Evolutionary conservation across 2,329 filamentous ascomycete genomes (phyloP).

Genomic region (Aspergillus candidus): DNA sequence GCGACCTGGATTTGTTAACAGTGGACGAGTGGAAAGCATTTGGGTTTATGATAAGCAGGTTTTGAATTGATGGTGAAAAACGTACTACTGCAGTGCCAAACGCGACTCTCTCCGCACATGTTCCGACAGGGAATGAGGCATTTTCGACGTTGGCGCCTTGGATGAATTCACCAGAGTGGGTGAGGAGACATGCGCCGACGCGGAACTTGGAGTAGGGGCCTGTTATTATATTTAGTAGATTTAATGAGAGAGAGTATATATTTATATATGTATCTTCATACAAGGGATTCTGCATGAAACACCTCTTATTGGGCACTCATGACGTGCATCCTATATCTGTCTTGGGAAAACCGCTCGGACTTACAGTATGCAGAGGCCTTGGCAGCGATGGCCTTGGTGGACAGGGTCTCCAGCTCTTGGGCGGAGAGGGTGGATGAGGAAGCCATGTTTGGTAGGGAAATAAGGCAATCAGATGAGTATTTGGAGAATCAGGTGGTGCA

Average conservation of each 20-base stretch:
- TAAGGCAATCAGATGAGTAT: background rate
- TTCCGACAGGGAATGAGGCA: slow-evolving; percentile 86
- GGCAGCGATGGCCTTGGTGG: slow-evolving; percentile 58
- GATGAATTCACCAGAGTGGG: slow-evolving; percentile 51
- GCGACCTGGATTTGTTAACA: slow-evolving; percentile 28
- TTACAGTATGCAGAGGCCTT: slow-evolving; percentile 76
- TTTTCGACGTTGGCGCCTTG: slow-evolving; percentile 90
- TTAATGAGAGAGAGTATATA: background rate
- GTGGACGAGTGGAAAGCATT: background rate
- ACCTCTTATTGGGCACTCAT: no score
- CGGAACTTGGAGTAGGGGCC: slow-evolving; percentile 85
- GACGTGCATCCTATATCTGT: no score
- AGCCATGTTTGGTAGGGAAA: slow-evolving; percentile 14
- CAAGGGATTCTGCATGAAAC: no score
- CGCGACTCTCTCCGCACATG: slow-evolving; percentile 89
- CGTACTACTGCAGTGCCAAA: slow-evolving; percentile 67
- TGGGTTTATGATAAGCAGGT: slow-evolving; percentile 3
- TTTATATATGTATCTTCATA: no score
- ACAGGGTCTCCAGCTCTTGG: slow-evolving; percentile 60
- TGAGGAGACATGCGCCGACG: slow-evolving; percentile 76
- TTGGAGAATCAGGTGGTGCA: background rate
- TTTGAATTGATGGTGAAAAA: slow-evolving; percentile 10
- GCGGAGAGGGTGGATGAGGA: slow-evolving; percentile 44
- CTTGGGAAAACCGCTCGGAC: slow-evolving; percentile 17
- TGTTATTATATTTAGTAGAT: slow-evolving; percentile 23